phyloP scores from a whole-genome alignment of 345 rosid genomes.

The Xanthoceras sorbifolium region DNA sequence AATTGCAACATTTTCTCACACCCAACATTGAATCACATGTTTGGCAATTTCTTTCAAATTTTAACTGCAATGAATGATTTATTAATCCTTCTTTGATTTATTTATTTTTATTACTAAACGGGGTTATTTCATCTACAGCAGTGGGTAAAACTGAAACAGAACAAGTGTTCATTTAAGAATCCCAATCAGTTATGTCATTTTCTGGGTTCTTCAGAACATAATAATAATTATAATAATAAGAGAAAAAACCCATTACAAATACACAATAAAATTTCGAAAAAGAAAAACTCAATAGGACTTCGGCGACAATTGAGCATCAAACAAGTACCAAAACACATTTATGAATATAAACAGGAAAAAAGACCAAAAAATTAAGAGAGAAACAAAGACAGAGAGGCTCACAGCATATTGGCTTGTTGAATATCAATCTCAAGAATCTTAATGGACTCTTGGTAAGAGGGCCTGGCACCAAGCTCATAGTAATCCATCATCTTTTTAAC shows the following conservation, averaged over 20 bases:
- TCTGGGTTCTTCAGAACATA: not conserved
- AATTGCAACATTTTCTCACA: not conserved
- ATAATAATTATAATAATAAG: not conserved
- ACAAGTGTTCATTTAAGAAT: not conserved
- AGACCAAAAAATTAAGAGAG: not conserved
- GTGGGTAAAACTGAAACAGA: not conserved
- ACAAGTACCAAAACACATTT: not conserved
- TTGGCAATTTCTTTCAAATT: not conserved
- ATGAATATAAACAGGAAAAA: conserved; percentile 4
- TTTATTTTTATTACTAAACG: not conserved
- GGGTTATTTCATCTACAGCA: not conserved
- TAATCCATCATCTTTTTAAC: conserved; percentile 26
- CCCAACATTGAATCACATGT: not conserved
- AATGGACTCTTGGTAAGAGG: conserved; percentile 47
- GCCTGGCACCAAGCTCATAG: conserved; percentile 32
- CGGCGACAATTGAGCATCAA: not conserved
- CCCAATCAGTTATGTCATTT: not conserved
- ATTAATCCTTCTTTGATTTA: not conserved
- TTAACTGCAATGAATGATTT: not conserved
- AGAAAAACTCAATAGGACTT: not conserved
- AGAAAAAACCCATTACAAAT: not conserved
- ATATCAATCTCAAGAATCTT: conserved; percentile 49
- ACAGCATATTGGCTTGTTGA: conserved; percentile 52
- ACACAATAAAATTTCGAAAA: not conserved
- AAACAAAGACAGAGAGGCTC: conserved; percentile 22